Conservation (phyloP, 192 early-diverging fungal species). For the Cetraspora pellucida region DNA sequence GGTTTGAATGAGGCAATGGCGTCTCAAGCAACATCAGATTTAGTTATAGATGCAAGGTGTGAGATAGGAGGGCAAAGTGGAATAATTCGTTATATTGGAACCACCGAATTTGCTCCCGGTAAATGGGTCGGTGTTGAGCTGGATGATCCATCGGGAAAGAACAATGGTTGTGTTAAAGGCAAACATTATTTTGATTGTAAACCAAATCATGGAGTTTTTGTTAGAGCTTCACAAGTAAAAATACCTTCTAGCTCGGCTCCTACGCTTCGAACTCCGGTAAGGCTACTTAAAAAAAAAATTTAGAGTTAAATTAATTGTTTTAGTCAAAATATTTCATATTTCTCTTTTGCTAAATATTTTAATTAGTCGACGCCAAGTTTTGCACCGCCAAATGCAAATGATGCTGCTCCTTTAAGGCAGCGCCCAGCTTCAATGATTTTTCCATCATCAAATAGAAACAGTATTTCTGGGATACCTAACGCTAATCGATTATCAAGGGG, state of each 20-base stretch:
- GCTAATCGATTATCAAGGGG: neutral
- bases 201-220: constrained; percentile 76
- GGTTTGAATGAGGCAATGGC: neutral
- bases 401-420: constrained; percentile 26
- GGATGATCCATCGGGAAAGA: constrained; percentile 72
- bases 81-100: constrained; percentile 79
- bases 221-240: constrained; percentile 65
- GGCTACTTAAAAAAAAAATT: neutral
- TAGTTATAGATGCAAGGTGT: constrained; percentile 18
- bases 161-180: constrained; percentile 76
- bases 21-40: neutral
- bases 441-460: constrained; percentile 15
- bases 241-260: constrained; percentile 19
- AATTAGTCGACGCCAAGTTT: constrained; percentile 21
- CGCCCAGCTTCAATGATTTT: neutral
- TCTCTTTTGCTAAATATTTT: neutral
- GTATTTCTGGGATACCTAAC: constrained; percentile 5
- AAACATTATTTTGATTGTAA: constrained; percentile 79
- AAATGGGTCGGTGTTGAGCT: constrained; percentile 92
- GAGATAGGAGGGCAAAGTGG: constrained; percentile 35
- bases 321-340: neutral
- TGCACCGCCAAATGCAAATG: constrained; percentile 37
- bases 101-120: constrained; percentile 81
- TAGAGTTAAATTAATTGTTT: neutral
- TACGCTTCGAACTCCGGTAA: constrained; percentile 6